phyloP scores from a whole-genome alignment of 129 eudicot species.

The Cynara cardunculus region DNA sequence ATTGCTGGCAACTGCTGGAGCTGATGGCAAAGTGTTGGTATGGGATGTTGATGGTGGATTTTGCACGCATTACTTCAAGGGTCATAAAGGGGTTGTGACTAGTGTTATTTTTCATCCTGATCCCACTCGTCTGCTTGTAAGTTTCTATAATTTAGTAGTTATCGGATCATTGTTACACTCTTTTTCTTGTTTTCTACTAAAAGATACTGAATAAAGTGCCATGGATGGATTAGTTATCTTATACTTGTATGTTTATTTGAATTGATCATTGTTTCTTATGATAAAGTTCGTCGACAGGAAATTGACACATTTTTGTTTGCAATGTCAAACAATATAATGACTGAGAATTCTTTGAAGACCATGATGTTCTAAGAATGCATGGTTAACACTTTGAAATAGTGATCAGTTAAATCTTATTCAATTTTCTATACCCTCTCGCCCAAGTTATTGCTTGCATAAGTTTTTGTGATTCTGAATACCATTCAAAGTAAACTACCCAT shows the following conservation, averaged over 20 bases:
- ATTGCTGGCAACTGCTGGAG: slow-evolving; percentile 86
- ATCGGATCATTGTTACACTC: neutral
- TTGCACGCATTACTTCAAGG: slow-evolving; percentile 86
- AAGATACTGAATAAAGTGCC: neutral
- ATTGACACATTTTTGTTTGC: neutral
- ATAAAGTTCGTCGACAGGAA: too few species aligned
- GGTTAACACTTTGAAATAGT: too few species aligned
- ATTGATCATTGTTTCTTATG: neutral
- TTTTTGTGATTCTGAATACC: too few species aligned
- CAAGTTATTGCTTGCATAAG: too few species aligned
- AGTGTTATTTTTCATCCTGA: slow-evolving; percentile 76
- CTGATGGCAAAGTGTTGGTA: slow-evolving; percentile 78
- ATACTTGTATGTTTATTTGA: neutral
- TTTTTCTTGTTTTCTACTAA: neutral
- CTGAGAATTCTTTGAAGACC: too few species aligned
- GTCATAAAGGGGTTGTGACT: slow-evolving; percentile 76
- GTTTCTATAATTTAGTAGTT: slow-evolving; percentile 15
- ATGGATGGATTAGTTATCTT: neutral
- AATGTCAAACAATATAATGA: neutral
- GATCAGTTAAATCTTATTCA: too few species aligned
- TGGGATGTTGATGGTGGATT: slow-evolving; percentile 96
- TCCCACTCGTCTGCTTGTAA: slow-evolving; percentile 61
- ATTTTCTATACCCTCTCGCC: too few species aligned
- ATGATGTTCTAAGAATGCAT: too few species aligned
- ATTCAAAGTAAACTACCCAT: too few species aligned